Conservation (phyloP, 2,329 filamentous ascomycete species). For the Lecanicillium sp. region DNA sequence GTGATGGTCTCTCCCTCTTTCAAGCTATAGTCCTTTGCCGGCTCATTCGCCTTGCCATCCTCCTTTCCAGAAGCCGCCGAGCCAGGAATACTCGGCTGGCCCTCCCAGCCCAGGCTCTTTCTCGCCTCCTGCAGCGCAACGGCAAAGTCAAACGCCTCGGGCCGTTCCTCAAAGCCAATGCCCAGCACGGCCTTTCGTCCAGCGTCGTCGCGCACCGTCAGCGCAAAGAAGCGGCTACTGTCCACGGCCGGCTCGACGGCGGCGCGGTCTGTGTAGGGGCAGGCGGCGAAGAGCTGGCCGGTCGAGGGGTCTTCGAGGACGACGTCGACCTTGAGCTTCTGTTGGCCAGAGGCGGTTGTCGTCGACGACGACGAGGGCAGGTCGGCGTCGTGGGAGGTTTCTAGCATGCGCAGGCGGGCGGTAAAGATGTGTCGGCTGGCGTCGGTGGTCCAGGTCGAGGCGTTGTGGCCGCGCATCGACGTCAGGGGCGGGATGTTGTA, state of each 20-base stretch:
- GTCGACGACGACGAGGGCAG: slow-evolving; percentile 9
- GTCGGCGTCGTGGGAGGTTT: slow-evolving; percentile 53
- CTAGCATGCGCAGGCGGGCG: slow-evolving; percentile 69
- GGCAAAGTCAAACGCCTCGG: slow-evolving; percentile 79
- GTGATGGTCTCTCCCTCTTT: slow-evolving; percentile 89
- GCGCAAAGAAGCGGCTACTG: slow-evolving; percentile 75
- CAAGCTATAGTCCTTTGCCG: slow-evolving; percentile 64
- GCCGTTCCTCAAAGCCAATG: slow-evolving; percentile 80
- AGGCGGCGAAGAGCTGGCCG: slow-evolving; percentile 75
- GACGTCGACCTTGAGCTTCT: slow-evolving; percentile 63
- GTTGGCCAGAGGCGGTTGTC: slow-evolving; percentile 25
- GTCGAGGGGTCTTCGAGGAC: slow-evolving; percentile 68
- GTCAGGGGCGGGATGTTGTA: slow-evolving; percentile 79
- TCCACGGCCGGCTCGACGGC: slow-evolving; percentile 74
- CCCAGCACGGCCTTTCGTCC: slow-evolving; percentile 73
- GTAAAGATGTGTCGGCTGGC: slow-evolving; percentile 76
- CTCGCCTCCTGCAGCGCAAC: slow-evolving; percentile 73
- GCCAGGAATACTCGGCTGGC: slow-evolving; percentile 27
- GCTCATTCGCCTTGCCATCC: slow-evolving; percentile 28
- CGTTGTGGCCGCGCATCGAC: slow-evolving; percentile 71
- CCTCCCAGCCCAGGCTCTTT: slow-evolving; percentile 58
- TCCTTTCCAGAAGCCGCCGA: slow-evolving; percentile 21
- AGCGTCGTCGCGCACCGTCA: slow-evolving; percentile 68
- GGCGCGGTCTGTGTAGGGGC: slow-evolving; percentile 60
- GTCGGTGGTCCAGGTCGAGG: slow-evolving; percentile 67